Base-by-base conservation (phyloP, 176 grass and related monocot genomes). In the Aegilops umbellulata region DNA sequence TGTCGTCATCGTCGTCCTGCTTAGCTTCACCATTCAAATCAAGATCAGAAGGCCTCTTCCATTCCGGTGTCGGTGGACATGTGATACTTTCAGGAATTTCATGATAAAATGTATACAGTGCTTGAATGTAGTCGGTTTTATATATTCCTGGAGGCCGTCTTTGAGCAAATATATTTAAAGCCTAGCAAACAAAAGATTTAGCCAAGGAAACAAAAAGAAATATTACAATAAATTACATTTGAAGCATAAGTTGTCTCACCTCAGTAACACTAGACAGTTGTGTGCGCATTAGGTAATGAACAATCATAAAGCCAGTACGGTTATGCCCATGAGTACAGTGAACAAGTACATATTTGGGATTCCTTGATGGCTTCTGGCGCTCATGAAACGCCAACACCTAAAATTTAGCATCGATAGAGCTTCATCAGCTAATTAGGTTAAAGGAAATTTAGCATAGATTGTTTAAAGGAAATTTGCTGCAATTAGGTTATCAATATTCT, bases 241-340 rank as follows among this genome's bases (percentile, higher is more conserved):
- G 29, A 79, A 80, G 78, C 64, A 53, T 53, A 14, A 46, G n/a
- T 81, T 66, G 42, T 64, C 67, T 66, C 85, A 95, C 93, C 82
- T 95, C 90, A 47, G 88, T 29, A 83, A 95, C 93, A 49, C 82
- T 79, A 46, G 69, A 83, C 20, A 78, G 73, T 58, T 90, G 93
- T 69, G 90, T 80, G 69, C 93, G 79, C 90, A 92, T 88, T 68
- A 95, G 82, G 61, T 84, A 95, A 92, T 95, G 87, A 83, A 95
- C 65, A 36, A 95, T 92, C 93, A 95, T 95, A 86, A 95, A 95
- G 11, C 93, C 93, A 31, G 93, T 95, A 72, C 93, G 93, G 51
- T 95, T 95, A 73, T 95, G 93, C 70, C 93, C 93, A 81, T 95
- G 93, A 61, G 93, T 95, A 49, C 93, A 95, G 47, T 95, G 93